Conservation (phyloP, 306 rosid genomes). For the Carpinus fangiana region DNA sequence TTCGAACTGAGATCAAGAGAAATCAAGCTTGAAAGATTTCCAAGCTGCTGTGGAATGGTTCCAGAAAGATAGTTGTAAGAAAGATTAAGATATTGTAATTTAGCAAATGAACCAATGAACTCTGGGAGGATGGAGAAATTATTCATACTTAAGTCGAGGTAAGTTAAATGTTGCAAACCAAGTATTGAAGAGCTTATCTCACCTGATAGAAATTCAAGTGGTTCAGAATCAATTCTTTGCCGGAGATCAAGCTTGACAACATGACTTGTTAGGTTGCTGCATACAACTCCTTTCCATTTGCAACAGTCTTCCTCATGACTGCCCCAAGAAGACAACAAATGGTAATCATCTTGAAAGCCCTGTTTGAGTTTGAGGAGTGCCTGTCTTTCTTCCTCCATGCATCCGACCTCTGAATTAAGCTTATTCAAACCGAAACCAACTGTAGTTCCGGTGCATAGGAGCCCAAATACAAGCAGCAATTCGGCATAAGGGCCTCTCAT, state of each 20-base stretch:
- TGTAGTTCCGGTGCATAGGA: too few relatives aligned
- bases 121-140: neutral
- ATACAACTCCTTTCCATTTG: constrained; percentile 21
- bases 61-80: neutral
- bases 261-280: constrained; percentile 16
- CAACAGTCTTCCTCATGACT: constrained; percentile 19
- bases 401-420: neutral
- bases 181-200: neutral
- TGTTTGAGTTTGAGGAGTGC: constrained; percentile 27
- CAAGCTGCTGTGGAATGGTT: neutral
- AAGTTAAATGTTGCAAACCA: constrained; percentile 1
- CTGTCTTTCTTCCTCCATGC: constrained; percentile 11
- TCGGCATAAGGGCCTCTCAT: too few relatives aligned
- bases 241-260: constrained; percentile 27
- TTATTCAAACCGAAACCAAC: too few relatives aligned
- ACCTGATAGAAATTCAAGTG: neutral
- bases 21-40: neutral
- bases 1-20: neutral
- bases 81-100: neutral
- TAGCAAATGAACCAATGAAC: neutral
- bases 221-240: neutral
- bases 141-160: constrained; percentile 1
- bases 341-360: neutral
- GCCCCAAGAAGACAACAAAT: constrained; percentile 22
- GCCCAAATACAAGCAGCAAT: too few relatives aligned